Conservation (phyloP, 805 yeast species). For the Isabelozyma gotoi region DNA sequence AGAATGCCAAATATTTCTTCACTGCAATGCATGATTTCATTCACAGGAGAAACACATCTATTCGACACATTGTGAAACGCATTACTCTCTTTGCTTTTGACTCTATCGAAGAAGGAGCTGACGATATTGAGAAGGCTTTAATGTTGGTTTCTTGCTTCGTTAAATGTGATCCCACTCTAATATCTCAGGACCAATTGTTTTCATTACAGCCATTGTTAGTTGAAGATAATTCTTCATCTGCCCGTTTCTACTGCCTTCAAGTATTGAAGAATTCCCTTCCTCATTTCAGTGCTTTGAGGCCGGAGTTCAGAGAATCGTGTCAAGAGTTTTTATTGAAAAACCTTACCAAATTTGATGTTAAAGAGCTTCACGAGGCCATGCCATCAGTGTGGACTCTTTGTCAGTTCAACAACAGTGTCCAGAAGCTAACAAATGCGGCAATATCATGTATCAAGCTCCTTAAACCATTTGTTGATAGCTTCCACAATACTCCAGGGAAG, state of each 20-base stretch:
- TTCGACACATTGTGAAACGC: slow-evolving; percentile 30
- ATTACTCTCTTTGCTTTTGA: slow-evolving; percentile 38
- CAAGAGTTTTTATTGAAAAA: slow-evolving; percentile 53
- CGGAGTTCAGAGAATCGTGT: slow-evolving; percentile 48
- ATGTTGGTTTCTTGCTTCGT: slow-evolving; percentile 58
- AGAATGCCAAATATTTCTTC: slow-evolving; percentile 42
- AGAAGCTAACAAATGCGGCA: slow-evolving; percentile 60
- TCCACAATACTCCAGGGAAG: slow-evolving; percentile 7
- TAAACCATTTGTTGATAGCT: slow-evolving; percentile 42
- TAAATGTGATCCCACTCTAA: slow-evolving; percentile 49
- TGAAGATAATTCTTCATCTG: slow-evolving; percentile 41
- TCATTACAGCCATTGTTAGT: slow-evolving; percentile 65
- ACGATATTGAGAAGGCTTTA: slow-evolving; percentile 34
- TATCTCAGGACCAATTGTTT: slow-evolving; percentile 65
- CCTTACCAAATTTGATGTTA: slow-evolving; percentile 58
- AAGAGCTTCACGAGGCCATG: slow-evolving; percentile 71
- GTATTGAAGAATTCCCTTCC: slow-evolving; percentile 54
- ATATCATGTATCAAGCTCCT: slow-evolving; percentile 56
- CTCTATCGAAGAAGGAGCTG: slow-evolving; percentile 17
- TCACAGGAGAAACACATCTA: slow-evolving; percentile 20
- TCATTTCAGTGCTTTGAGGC: slow-evolving; percentile 43
- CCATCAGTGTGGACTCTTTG: slow-evolving; percentile 66
- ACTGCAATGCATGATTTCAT: slow-evolving; percentile 47
- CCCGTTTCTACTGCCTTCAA: slow-evolving; percentile 51
- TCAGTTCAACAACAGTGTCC: slow-evolving; percentile 41